Evolutionary conservation across 441 rosid species (phyloP).

Genomic region (Jatropha podagrica): DNA sequence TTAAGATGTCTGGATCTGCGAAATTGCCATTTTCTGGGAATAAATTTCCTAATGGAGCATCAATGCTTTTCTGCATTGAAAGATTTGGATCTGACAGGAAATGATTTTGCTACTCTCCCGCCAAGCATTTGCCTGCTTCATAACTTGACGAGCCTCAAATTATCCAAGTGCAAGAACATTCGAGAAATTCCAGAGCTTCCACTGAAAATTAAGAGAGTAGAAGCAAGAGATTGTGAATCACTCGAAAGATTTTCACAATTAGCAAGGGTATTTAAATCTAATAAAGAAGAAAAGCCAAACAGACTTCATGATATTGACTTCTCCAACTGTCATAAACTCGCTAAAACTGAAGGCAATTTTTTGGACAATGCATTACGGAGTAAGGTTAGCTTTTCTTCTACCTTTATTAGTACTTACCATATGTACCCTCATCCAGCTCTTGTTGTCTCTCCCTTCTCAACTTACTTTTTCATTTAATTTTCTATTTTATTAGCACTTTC

Average conservation of each 20-base stretch:
- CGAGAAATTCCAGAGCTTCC: constrained; percentile 22
- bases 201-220: constrained; percentile 4
- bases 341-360: constrained; percentile 2
- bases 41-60: constrained; percentile 10
- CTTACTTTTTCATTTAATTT: neutral
- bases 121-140: neutral
- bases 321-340: constrained; percentile 22
- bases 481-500: neutral
- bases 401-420: neutral
- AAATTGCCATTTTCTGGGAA: constrained; percentile 3
- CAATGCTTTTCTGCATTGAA: constrained; percentile 10
- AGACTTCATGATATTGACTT: constrained; percentile 19
- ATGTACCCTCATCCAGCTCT: neutral
- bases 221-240: constrained; percentile 18
- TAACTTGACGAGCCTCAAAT: constrained; percentile 13
- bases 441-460: neutral
- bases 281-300: constrained; percentile 5
- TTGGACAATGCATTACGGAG: neutral
- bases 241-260: constrained; percentile 19
- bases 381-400: constrained; percentile 7
- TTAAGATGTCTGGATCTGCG: constrained; percentile 13
- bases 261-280: constrained; percentile 8
- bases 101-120: constrained; percentile 16
- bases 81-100: constrained; percentile 20
- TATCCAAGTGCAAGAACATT: constrained; percentile 14